Evolutionary conservation across 2,329 filamentous ascomycete genomes (phyloP), one percentile per base, ranked within the genome.

Genomic region (Diplocarpon mali): DNA sequence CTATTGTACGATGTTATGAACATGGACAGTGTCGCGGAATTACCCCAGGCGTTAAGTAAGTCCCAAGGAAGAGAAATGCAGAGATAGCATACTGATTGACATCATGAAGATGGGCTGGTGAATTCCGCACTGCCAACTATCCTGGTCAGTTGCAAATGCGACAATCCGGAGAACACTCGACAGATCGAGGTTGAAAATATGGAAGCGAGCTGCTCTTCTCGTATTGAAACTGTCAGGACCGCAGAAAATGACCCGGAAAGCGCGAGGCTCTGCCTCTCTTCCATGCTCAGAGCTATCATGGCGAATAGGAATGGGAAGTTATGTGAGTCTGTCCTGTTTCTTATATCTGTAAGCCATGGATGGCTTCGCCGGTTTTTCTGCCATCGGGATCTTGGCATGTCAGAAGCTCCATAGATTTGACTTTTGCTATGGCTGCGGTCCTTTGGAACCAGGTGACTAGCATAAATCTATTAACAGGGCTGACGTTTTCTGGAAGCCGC

Each of bases 101-200:
- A 36, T 45, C 2, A 62, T 36, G 34, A 63, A 93, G 88, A 78
- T 66, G 80, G 82, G 35, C 71, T 94, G 41, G 75, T 78, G 46
- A 83, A 81, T 56, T 79, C 83, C 14, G 73, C 74, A 17, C 66
- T 94, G 32, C 87, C 89, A 8, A 83, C 83, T 42, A 73, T 90
- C 50, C 74, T 95, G 35, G 85, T 93, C 41, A 86, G 87, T 44
- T 90, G 82, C 63, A 95, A 95, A 70, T 94, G 86, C 68, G 90
- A 95, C 63, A 76, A 79, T 40, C 79, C 82, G 38, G 76, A 81
- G 50, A 73, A 76, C 46, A 69, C 78, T 47, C 80, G 83, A 58
- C 75, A 86, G 60, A 71, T 93, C 45, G 79, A 90, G 58, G 75
- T 82, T 12, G 71, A 78, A 24, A 73, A 68, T 44, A 72, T 92